Percentiles rank a stretch among this genome's conserved stretches.
Conservation (phyloP, 1,284 basidiomycete genomes). For the Amylostereum areolatum region DNA sequence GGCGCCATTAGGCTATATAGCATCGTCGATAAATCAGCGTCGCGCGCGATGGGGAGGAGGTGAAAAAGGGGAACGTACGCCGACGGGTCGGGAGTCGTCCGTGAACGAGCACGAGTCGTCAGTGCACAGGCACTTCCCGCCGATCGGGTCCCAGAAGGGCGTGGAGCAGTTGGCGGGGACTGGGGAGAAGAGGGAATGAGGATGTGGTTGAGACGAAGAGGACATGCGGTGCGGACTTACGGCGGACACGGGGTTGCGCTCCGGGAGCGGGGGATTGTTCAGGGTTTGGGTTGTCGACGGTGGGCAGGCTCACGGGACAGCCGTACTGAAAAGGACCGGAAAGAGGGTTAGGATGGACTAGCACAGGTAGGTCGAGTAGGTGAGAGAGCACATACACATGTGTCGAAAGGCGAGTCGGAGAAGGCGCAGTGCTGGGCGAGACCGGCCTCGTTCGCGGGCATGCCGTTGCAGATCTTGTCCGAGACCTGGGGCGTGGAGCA, state of each 20-base stretch:
- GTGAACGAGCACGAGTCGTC: constrained; percentile 51
- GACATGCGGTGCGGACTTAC: constrained; percentile 30
- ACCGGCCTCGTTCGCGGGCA: constrained; percentile 57
- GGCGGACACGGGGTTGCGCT: constrained; percentile 40
- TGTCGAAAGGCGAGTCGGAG: constrained; percentile 71
- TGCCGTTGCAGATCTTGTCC: constrained; percentile 68
- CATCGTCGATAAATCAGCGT: constrained; percentile 3
- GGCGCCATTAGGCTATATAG: constrained; percentile 55
- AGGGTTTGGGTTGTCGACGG: constrained; percentile 59
- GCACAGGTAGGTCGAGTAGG: not conserved
- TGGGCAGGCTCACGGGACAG: constrained; percentile 54
- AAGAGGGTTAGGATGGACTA: constrained; percentile 1
- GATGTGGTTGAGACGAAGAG: not conserved
- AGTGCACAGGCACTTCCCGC: constrained; percentile 56
- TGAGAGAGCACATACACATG: constrained; percentile 47
- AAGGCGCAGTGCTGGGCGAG: constrained; percentile 59
- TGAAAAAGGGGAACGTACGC: constrained; percentile 36
- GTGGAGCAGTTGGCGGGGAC: constrained; percentile 73
- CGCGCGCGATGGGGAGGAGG: not conserved
- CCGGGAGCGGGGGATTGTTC: constrained; percentile 43
- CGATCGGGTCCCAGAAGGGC: constrained; percentile 74
- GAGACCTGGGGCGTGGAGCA: constrained; percentile 57
- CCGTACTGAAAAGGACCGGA: constrained; percentile 46
- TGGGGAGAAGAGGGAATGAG: constrained; percentile 16
- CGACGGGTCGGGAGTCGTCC: constrained; percentile 62